These are phyloP conservation scores for Eimeria tenella DNA, from an alignment of 169 alveolate species.

Conservation along the genomic window DNA sequence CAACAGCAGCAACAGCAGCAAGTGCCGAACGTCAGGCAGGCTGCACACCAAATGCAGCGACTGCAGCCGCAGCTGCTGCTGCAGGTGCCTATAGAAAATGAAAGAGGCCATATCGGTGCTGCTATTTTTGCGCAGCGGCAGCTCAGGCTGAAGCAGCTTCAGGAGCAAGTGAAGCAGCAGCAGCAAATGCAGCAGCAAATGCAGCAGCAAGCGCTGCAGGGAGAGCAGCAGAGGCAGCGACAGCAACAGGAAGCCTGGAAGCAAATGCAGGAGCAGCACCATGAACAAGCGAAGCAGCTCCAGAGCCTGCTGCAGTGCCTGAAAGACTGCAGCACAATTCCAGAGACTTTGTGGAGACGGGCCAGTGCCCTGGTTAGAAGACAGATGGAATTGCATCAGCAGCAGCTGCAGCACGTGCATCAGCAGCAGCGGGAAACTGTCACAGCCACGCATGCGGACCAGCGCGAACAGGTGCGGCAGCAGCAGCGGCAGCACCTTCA, in stretches of 20 bases:
- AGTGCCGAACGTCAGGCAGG: neutral
- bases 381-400: constrained; percentile 9
- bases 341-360: neutral
- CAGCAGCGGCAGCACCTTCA: constrained; percentile 38
- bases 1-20: constrained; percentile 21
- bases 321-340: neutral
- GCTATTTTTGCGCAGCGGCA: neutral
- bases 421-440: neutral
- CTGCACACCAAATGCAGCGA: neutral
- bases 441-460: neutral
- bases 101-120: neutral
- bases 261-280: neutral
- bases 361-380: neutral
- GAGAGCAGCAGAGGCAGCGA: neutral
- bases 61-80: constrained; percentile 19
- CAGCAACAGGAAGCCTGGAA: neutral
- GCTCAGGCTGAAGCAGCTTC: constrained; percentile 1
- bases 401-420: constrained; percentile 23
- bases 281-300: neutral
- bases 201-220: neutral
- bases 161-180: neutral
- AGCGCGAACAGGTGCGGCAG: constrained; percentile 11
- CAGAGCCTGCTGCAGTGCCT: neutral
- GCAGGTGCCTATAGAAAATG: neutral
- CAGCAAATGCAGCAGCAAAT: neutral